Conservation (phyloP, 164 flowering plant species). For the Piper betle region DNA sequence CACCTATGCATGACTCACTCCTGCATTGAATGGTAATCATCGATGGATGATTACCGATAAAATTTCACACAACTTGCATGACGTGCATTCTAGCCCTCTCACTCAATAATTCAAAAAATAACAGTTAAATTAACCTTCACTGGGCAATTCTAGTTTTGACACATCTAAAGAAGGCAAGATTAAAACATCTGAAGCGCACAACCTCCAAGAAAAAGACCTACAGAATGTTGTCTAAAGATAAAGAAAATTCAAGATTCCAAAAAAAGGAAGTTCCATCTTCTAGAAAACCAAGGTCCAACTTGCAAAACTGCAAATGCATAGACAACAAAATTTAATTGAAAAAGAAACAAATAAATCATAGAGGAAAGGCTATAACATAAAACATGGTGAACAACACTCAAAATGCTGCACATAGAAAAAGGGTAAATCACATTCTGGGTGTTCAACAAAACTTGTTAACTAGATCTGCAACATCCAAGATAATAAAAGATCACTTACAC, state of each 20-base stretch:
- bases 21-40: no score
- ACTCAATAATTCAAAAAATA: no score
- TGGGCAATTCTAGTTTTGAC: no score
- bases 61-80: neutral
- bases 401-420: neutral
- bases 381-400: neutral
- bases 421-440: neutral
- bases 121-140: no score
- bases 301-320: neutral
- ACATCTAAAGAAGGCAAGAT: no score
- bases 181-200: neutral
- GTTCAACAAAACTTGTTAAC: neutral
- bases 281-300: neutral
- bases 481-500: constrained; percentile 32
- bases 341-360: neutral
- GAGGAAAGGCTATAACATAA: neutral
- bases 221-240: no score
- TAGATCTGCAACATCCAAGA: neutral
- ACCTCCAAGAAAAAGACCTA: neutral
- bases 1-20: neutral
- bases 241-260: no score
- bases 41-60: neutral
- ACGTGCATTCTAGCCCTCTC: no score
- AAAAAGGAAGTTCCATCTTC: neutral
- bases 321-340: no score